Evolutionary conservation across 2,329 filamentous ascomycete species (phyloP).

Genomic region (Neonectria punicea): DNA sequence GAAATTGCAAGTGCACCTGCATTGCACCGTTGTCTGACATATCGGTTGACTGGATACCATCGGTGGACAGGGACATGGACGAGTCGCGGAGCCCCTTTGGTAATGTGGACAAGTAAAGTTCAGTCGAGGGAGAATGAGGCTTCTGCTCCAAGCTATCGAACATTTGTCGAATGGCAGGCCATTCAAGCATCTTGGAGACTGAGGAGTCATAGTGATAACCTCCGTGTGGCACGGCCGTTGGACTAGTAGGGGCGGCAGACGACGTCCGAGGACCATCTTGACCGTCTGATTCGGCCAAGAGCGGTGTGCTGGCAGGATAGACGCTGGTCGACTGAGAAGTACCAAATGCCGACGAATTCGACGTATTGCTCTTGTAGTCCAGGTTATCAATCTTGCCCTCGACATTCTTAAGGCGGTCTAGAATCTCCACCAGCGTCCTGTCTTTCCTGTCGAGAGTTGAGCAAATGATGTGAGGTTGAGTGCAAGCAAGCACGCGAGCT

Average conservation of each 20-base stretch:
- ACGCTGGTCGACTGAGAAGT: constrained; percentile 34
- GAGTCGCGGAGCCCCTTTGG: constrained; percentile 39
- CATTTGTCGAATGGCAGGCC: constrained; percentile 42
- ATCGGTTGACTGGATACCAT: constrained; percentile 36
- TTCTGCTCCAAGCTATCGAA: constrained; percentile 41
- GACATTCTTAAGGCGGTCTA: constrained; percentile 64
- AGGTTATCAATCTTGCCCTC: constrained; percentile 65
- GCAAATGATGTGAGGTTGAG: constrained; percentile 9
- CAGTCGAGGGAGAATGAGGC: constrained; percentile 28
- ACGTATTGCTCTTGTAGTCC: constrained; percentile 36
- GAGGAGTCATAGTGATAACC: constrained; percentile 44
- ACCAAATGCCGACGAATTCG: constrained; percentile 30
- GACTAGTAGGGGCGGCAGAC: constrained; percentile 34
- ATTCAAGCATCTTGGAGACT: constrained; percentile 39
- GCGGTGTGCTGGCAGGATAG: constrained; percentile 34
- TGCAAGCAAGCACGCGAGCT: constrained; percentile 10
- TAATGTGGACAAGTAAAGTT: constrained; percentile 30
- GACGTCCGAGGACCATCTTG: constrained; percentile 35
- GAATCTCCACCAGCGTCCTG: constrained; percentile 69
- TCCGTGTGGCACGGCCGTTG: constrained; percentile 30
- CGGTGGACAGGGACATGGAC: constrained; percentile 30
- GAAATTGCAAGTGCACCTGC: constrained; percentile 36
- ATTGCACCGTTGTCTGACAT: constrained; percentile 32
- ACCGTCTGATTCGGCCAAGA: constrained; percentile 37
- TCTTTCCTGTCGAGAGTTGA: constrained; percentile 61